Evolutionary conservation across 495 filamentous ascomycete species (phyloP), one percentile per base, ranked within the genome.

Genomic region (Terfezia claveryi): DNA sequence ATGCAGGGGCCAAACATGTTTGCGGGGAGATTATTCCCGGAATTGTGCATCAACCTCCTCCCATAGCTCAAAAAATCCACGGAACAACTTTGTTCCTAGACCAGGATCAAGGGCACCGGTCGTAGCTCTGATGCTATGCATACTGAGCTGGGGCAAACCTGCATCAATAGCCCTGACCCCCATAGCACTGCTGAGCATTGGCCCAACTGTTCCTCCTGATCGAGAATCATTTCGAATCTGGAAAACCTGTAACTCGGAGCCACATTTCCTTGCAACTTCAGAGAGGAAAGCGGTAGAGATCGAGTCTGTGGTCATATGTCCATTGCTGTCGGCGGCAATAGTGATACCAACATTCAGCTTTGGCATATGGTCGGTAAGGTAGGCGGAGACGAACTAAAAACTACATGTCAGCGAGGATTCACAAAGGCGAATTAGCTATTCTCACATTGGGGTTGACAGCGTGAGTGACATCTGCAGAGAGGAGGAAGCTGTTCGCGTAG

Each of bases 111-210:
- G 61, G 44, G 74, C 76, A 4, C 91, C 91, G 10, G 83, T 92
- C 10, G 88, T 94, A 8, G 91, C 91, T 23, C 91, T 79, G 57
- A 98, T 88, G 58, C 75, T 81, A 66, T 98, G 91, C 91, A 98
- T 98, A 61, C 80, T 86, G 56, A 95, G 70, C 68, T 98, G 91
- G 23, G 87, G 81, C 56, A 95, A 81, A 23, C 91, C 91, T 1
- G 85, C 86, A 66, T 98, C 91, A 56, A 91, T 80, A 1, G 87
- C 80, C 50, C 87, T 72, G 65, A 92, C 78, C 32, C 91, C 91
- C 68, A 87, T 87, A 10, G 73, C 77, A 12, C 76, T 72, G 57
- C 79, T 84, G 46, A 93, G 73, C 82, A 92, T 89, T 1, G 91
- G 91, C 0, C 91, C 91, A n/a, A 95, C 87, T 1, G 91, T 98